Percentiles rank a stretch among this genome's conserved stretches.
Conservation (phyloP, 768 basidiomycete genomes). For the Amanita inopinata region DNA sequence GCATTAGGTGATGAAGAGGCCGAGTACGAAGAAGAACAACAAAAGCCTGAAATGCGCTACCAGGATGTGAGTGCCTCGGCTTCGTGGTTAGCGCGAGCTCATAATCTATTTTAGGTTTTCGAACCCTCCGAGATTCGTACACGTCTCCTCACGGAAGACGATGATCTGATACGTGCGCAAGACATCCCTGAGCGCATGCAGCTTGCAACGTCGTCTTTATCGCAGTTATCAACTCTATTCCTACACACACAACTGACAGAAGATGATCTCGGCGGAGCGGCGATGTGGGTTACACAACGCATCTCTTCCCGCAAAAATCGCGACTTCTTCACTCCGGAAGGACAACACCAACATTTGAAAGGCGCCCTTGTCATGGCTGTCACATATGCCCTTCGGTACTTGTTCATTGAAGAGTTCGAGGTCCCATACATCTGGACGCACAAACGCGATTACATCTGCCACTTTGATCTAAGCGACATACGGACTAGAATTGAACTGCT, state of each 20-base stretch:
- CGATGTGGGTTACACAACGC: conserved; percentile 80
- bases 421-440: conserved; percentile 95
- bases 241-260: conserved; percentile 55
- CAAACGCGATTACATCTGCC: conserved; percentile 82
- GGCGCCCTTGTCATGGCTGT: conserved; percentile 71
- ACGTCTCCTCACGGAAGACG: conserved; percentile 83
- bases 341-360: conserved; percentile 49
- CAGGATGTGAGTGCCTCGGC: conserved; percentile 51
- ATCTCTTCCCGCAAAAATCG: conserved; percentile 61
- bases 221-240: conserved; percentile 49
- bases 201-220: conserved; percentile 78
- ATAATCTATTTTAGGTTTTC: conserved; percentile 61
- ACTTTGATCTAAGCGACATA: conserved; percentile 63
- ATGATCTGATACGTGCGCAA: conserved; percentile 80
- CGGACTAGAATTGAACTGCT: conserved; percentile 63
- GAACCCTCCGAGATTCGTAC: conserved; percentile 94
- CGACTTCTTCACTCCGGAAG: conserved; percentile 63
- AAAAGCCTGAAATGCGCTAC: conserved; percentile 73
- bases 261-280: conserved; percentile 69
- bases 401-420: conserved; percentile 85
- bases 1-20: conserved; percentile 74
- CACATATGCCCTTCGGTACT: conserved; percentile 62
- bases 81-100: conserved; percentile 8
- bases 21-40: conserved; percentile 32
- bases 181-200: conserved; percentile 97